phyloP scores from a whole-genome alignment of 164 flowering plant species.

The Magnolia officinalis region DNA sequence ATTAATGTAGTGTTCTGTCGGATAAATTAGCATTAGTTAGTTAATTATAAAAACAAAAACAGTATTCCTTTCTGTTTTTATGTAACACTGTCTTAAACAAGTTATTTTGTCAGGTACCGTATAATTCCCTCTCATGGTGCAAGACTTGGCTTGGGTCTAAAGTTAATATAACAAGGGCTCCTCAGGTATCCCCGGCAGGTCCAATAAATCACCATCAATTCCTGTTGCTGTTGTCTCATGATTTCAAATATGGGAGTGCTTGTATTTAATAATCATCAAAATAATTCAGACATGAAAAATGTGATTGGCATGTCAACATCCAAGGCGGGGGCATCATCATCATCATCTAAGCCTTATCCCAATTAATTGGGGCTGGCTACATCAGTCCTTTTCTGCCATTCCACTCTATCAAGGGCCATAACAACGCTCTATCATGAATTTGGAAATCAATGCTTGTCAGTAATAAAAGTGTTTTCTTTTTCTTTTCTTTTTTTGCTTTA shows the following conservation, averaged over 20 bases:
- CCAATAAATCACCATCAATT: neutral
- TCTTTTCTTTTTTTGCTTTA: neutral
- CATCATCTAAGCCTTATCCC: too few species aligned
- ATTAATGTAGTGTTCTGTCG: neutral
- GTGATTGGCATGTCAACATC: neutral
- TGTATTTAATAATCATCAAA: too few species aligned
- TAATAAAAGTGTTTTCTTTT: neutral
- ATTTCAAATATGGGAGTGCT: neutral
- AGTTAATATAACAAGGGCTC: conserved; percentile 95
- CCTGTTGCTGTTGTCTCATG: neutral
- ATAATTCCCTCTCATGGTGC: conserved; percentile 96
- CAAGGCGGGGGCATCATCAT: neutral
- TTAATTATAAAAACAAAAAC: neutral
- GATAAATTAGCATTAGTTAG: neutral
- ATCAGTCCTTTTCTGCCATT: too few species aligned
- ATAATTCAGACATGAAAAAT: neutral
- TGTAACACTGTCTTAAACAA: neutral
- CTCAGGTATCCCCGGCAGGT: conserved; percentile 62
- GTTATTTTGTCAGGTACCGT: conserved; percentile 65
- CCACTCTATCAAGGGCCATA: too few species aligned
- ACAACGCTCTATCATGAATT: too few species aligned
- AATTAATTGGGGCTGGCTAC: too few species aligned
- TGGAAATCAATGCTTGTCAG: neutral
- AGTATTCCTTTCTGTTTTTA: neutral
- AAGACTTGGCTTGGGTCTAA: conserved; percentile 92